Percentiles rank a stretch among this genome's conserved stretches.
phyloP scores from a whole-genome alignment of 345 rosid genomes.

The Lepidium africanum region DNA sequence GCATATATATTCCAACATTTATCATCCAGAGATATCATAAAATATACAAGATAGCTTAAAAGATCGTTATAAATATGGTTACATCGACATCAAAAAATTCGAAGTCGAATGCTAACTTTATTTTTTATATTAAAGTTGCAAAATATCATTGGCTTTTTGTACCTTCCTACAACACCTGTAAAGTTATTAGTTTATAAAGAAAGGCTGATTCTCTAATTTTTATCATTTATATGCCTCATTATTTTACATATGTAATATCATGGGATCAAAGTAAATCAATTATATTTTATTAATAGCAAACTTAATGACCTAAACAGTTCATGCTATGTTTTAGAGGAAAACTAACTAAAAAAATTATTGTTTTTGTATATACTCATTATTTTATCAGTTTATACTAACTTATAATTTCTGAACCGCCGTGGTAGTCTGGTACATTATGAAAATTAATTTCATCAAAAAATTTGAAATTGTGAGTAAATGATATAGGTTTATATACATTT shows the following conservation, averaged over 20 bases:
- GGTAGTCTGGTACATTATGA: no score
- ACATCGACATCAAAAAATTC: constrained; percentile 6
- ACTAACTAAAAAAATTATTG: background rate
- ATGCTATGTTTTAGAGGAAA: background rate
- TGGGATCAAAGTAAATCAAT: background rate
- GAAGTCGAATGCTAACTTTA: constrained; percentile 16
- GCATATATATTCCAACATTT: background rate
- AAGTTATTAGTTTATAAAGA: background rate
- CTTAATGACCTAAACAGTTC: background rate
- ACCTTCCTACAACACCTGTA: constrained; percentile 24
- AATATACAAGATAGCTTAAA: background rate
- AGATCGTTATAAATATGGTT: background rate
- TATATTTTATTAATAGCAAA: background rate
- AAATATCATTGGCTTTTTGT: constrained; percentile 4
- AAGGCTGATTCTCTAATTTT: background rate
- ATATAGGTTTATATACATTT: no score
- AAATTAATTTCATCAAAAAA: no score
- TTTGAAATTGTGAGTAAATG: no score
- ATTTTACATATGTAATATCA: no score
- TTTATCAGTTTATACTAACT: no score
- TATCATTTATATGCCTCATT: background rate
- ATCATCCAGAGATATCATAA: background rate
- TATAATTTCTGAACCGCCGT: no score
- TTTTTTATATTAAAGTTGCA: background rate
- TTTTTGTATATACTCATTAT: background rate